Evolutionary conservation across 768 basidiomycete species (phyloP).

Genomic region (Gelatoporia subvermispora): DNA sequence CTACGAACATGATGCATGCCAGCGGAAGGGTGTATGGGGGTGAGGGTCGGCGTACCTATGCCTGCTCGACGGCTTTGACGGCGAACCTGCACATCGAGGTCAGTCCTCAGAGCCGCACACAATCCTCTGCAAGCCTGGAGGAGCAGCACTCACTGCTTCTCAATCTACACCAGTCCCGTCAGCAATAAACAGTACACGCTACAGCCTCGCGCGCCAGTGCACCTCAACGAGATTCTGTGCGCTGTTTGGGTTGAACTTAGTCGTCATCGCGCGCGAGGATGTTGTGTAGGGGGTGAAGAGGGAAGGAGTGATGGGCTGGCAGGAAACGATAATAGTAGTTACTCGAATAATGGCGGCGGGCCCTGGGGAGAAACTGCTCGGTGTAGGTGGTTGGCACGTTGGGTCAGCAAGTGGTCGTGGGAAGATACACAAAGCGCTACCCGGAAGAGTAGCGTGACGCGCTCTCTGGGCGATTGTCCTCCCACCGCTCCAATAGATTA

Average conservation of each 20-base stretch:
- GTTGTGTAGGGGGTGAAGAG: conserved; percentile 1
- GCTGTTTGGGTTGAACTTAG: conserved; percentile 78
- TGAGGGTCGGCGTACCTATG: conserved; percentile 55
- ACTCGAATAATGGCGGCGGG: not conserved
- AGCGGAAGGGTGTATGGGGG: not conserved
- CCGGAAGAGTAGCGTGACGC: too few species aligned
- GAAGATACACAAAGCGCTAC: too few species aligned
- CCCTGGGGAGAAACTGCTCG: not conserved
- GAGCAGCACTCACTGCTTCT: conserved; percentile 77
- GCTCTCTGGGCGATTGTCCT: too few species aligned
- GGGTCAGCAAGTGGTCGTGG: too few species aligned
- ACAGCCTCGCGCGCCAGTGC: conserved; percentile 17
- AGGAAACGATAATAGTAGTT: conserved; percentile 1
- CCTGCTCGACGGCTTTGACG: conserved; percentile 94
- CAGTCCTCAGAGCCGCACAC: conserved; percentile 6
- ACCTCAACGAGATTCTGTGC: conserved; percentile 93
- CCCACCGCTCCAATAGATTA: too few species aligned
- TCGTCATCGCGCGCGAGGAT: conserved; percentile 34
- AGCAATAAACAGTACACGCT: not conserved
- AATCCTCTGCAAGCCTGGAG: conserved; percentile 1
- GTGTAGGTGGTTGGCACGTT: not conserved
- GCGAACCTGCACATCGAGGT: conserved; percentile 53
- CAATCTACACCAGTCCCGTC: conserved; percentile 55
- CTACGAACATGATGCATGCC: conserved; percentile 32
- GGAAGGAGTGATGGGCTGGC: conserved; percentile 12